Evolutionary conservation across 2,329 filamentous ascomycete species (phyloP).

Genomic region (Fusarium bactridioides): DNA sequence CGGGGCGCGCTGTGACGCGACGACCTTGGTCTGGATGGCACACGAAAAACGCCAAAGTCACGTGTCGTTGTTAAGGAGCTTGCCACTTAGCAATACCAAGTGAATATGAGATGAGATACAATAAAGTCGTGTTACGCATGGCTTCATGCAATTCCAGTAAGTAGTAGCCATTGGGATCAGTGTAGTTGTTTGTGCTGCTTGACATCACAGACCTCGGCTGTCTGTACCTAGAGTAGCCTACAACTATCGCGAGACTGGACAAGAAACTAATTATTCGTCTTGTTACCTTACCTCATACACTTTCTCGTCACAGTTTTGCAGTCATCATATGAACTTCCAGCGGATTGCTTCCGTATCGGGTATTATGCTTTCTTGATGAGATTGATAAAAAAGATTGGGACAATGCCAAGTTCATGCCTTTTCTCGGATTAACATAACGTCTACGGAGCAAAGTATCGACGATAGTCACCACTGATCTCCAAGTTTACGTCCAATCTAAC

Average conservation of each 20-base stretch:
- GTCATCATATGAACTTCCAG: background rate
- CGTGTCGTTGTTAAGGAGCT: slow-evolving; percentile 10
- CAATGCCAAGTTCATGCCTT: background rate
- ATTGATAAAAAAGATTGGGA: background rate
- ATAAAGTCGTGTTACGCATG: background rate
- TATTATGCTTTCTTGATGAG: background rate
- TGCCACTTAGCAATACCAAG: background rate
- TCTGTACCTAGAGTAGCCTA: background rate
- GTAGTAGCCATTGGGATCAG: background rate
- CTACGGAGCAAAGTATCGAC: background rate
- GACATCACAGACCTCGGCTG: background rate
- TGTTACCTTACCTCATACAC: background rate
- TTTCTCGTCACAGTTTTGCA: background rate
- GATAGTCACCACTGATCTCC: background rate
- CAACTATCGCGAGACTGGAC: background rate
- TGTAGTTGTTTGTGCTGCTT: background rate
- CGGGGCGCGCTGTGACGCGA: slow-evolving; percentile 35
- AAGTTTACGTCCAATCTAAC: background rate
- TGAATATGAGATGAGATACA: background rate
- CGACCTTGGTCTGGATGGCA: background rate
- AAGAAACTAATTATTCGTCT: background rate
- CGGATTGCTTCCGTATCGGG: background rate
- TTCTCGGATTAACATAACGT: too few relatives aligned
- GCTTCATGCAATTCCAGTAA: too few relatives aligned
- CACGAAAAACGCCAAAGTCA: slow-evolving; percentile 42